Evolutionary conservation across 2,329 filamentous ascomycete species (phyloP).

Genomic region (Helotiales sp.): DNA sequence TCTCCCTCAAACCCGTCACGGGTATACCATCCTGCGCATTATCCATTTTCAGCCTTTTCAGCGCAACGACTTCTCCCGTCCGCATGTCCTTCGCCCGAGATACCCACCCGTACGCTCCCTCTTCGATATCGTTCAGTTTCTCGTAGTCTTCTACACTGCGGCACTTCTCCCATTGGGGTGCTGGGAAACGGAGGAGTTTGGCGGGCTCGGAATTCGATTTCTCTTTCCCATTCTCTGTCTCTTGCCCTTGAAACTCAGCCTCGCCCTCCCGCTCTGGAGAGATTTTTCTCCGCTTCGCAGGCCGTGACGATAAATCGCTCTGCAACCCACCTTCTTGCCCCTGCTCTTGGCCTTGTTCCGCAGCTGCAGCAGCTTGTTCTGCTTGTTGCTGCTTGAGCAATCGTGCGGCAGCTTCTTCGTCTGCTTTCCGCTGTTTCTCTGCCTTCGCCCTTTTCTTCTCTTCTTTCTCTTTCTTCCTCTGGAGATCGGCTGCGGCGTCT

Average conservation of each 20-base stretch:
- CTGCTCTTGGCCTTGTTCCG: conserved; percentile 29
- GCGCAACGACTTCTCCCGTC: conserved; percentile 81
- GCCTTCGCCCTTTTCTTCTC: conserved; percentile 85
- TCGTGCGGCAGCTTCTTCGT: conserved; percentile 49
- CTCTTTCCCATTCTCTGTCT: conserved; percentile 23
- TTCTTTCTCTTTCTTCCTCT: conserved; percentile 81
- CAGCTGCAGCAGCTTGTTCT: conserved; percentile 39
- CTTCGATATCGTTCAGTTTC: conserved; percentile 94
- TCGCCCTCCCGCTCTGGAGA: conserved; percentile 34
- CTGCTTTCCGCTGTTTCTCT: conserved; percentile 75
- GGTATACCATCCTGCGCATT: conserved; percentile 75
- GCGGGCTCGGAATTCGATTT: conserved; percentile 50
- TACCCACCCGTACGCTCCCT: conserved; percentile 95
- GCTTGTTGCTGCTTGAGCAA: conserved; percentile 39
- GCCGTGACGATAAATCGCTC: conserved; percentile 52
- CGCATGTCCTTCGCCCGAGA: conserved; percentile 77
- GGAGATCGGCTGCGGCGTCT: conserved; percentile 74
- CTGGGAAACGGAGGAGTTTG: conserved; percentile 73
- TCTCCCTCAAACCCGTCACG: conserved; percentile 91
- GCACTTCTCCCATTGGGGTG: conserved; percentile 69
- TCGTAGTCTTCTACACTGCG: conserved; percentile 87
- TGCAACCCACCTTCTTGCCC: conserved; percentile 42
- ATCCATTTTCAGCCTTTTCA: conserved; percentile 94
- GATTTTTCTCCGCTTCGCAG: conserved; percentile 66
- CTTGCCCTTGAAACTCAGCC: conserved; percentile 19